phyloP scores from a whole-genome alignment of 106 monocot species.

The Gastrodia elata region DNA sequence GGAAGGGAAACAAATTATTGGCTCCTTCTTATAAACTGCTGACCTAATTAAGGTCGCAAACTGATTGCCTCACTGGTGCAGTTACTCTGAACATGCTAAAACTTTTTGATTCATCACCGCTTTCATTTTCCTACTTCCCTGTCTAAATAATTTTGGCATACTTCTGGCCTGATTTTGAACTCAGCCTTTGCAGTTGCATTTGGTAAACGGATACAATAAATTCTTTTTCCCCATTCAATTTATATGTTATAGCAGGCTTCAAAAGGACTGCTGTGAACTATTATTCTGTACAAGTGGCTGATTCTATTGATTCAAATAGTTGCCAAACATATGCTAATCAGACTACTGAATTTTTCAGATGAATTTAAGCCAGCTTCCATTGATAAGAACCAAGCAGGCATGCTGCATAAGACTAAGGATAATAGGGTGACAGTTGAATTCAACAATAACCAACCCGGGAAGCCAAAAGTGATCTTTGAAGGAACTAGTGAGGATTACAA shows the following conservation, averaged over 20 bases:
- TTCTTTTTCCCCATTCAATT: too few relatives aligned
- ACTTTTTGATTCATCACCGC: background rate
- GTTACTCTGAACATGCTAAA: background rate
- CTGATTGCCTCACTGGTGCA: background rate
- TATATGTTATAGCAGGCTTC: background rate
- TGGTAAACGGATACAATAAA: background rate
- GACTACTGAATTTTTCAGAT: constrained; percentile 32
- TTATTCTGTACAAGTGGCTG: background rate
- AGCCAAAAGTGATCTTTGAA: constrained; percentile 87
- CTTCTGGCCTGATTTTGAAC: background rate
- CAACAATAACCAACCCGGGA: constrained; percentile 89
- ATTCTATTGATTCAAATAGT: too few relatives aligned
- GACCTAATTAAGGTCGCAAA: background rate
- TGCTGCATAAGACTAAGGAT: constrained; percentile 87
- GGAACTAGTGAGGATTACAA: constrained; percentile 91
- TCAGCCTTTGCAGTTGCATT: background rate
- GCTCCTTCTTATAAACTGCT: background rate
- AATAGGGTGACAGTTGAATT: constrained; percentile 89
- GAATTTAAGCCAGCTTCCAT: constrained; percentile 99
- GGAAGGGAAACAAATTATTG: background rate
- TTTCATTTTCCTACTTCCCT: background rate
- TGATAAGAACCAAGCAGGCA: constrained; percentile 88
- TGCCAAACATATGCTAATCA: background rate
- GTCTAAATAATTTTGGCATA: background rate
- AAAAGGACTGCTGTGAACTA: background rate